Evolutionary conservation across 2,329 filamentous ascomycete genomes (phyloP).

Genomic region (Ophiostoma quercus): DNA sequence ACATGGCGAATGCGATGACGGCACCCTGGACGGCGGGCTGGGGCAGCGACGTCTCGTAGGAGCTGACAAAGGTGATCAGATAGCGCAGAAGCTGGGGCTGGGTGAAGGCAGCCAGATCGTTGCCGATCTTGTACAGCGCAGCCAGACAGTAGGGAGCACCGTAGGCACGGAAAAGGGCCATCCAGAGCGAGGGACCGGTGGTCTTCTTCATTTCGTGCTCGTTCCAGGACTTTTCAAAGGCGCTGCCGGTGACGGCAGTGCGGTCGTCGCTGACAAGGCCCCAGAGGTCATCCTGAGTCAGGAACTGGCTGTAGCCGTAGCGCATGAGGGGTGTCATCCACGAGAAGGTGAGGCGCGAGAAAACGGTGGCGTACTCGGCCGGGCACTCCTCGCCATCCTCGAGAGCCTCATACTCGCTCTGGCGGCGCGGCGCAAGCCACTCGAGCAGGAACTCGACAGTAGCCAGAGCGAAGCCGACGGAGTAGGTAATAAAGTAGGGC

Average conservation of each 20-base stretch:
- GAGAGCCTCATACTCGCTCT: conserved; percentile 50
- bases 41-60: conserved; percentile 59
- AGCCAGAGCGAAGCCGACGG: conserved; percentile 64
- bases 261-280: conserved; percentile 75
- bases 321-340: conserved; percentile 99
- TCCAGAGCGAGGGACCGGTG: conserved; percentile 75
- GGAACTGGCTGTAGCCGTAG: conserved; percentile 81
- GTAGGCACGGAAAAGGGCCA: conserved; percentile 77
- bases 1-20: conserved; percentile 88
- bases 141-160: conserved; percentile 78
- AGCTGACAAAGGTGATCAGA: conserved; percentile 78
- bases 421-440: conserved; percentile 78
- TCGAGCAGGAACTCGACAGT: conserved; percentile 69
- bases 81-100: conserved; percentile 86
- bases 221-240: conserved; percentile 71
- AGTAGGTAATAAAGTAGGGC: conserved; percentile 74
- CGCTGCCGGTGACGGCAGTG: conserved; percentile 64
- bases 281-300: conserved; percentile 96
- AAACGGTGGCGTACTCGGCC: conserved; percentile 87
- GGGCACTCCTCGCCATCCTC: conserved; percentile 61
- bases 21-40: conserved; percentile 79
- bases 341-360: conserved; percentile 87
- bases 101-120: conserved; percentile 78
- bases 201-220: conserved; percentile 61
- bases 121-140: conserved; percentile 80